Evolutionary conservation across 495 filamentous ascomycete species (phyloP).

Genomic region (Chaetomium cochliodes): DNA sequence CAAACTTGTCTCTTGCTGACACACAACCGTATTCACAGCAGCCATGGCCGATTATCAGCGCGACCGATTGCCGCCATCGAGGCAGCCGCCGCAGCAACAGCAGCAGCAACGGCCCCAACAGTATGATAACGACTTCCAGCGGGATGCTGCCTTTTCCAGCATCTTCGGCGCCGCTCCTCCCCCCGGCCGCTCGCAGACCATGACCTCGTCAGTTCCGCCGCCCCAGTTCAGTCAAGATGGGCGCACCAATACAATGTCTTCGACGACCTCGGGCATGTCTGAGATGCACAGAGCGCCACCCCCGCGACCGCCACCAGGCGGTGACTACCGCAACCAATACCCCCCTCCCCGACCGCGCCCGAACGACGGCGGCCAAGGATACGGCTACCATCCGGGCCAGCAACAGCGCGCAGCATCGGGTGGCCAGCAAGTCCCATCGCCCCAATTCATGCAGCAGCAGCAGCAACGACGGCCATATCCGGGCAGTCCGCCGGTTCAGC

Average conservation of each 20-base stretch:
- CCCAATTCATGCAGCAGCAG: slow-evolving; percentile 43
- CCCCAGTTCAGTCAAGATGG: slow-evolving; percentile 52
- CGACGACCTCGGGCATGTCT: slow-evolving; percentile 70
- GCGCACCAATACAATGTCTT: slow-evolving; percentile 85
- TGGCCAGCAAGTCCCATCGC: slow-evolving; percentile 43
- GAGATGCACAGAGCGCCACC: slow-evolving; percentile 57
- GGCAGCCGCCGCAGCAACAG: slow-evolving; percentile 14
- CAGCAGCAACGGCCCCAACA: slow-evolving; percentile 40
- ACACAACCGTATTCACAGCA: slow-evolving; percentile 4
- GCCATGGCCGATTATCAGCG: slow-evolving; percentile 87
- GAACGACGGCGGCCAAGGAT: slow-evolving; percentile 45
- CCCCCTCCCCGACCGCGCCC: slow-evolving; percentile 39
- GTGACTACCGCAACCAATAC: slow-evolving; percentile 44
- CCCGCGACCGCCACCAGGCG: slow-evolving; percentile 56
- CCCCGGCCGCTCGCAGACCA: slow-evolving; percentile 82
- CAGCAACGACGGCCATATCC: slow-evolving; percentile 56
- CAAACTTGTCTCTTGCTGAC: slow-evolving; percentile 16
- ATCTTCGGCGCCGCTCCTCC: slow-evolving; percentile 91
- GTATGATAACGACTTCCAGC: slow-evolving; percentile 71
- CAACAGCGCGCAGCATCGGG: slow-evolving; percentile 52
- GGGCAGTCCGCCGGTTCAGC: slow-evolving; percentile 38
- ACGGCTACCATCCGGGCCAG: slow-evolving; percentile 55
- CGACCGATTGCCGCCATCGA: slow-evolving; percentile 63
- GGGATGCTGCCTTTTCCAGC: slow-evolving; percentile 92
- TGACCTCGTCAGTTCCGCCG: slow-evolving; percentile 64